Evolutionary conservation across 257 asterid species (phyloP), one percentile per base, ranked within the genome.

Genomic region (Rehmannia glutinosa): DNA sequence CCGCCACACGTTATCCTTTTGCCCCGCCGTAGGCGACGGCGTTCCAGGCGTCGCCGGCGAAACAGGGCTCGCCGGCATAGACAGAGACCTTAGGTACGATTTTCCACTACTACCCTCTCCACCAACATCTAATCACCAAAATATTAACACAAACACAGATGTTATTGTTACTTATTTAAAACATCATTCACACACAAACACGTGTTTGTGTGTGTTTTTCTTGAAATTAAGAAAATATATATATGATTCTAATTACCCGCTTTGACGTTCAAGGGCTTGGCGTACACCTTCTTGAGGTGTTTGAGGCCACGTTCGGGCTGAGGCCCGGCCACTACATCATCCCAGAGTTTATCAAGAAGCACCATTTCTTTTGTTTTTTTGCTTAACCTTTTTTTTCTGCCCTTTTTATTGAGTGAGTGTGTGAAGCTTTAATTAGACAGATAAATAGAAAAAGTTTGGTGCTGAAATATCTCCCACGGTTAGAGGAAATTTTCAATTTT

Each of bases 311-410:
- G 82, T 35, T 84, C 92, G 55, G 97, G 97, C 64, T 75, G 87
- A 62, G 96, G 96, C 62, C 98, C 98, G 62, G 92, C 97, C 3
- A 79, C 87, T 7, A 88, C 95, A 28, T 93, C 98, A 58, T 93
- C 98, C 98, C 97, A 93, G 3, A 93, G 82, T 12, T 86, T 83
- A 68, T 90, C 98, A 6, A 93, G 85, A 73, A 93, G 83, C 77
- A 84, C 95, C 96, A 90, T 89, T 47, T 62, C 16, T 7, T 64
- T 8, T 3, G 52, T 20, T 53, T 68, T n/a, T 5, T 64, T 5
- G 2, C 57, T 19, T 10, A 7, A 24, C 16, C 3, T 4, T 17
- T 16, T 27, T 19, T 38, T 4, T 2, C 15, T 35, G 9, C 5
- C 3, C n/a, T 36, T 15, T 4, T 19, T 15, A 21, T 2, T 35